Evolutionary conservation across 371 early-diverging fungal genomes (phyloP).

Genomic region (Rhizopus arrhizus): DNA sequence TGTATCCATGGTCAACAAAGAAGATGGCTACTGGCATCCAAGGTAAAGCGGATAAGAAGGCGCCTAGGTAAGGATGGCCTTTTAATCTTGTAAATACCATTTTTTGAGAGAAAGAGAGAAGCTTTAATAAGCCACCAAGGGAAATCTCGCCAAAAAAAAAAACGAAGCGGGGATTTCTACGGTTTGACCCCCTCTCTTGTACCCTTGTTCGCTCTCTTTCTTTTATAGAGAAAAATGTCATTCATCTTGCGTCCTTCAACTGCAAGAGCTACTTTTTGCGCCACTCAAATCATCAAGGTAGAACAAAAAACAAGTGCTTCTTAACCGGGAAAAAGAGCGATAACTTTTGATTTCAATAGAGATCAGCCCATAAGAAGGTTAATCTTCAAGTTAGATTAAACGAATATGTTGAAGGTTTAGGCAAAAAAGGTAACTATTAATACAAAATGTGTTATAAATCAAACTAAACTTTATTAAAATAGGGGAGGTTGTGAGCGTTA

Average conservation of each 20-base stretch:
- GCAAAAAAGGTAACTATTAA: conserved; percentile 35
- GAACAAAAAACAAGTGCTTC: background rate
- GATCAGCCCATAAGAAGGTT: conserved; percentile 50
- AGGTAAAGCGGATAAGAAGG: conserved; percentile 37
- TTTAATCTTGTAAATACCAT: conserved; percentile 35
- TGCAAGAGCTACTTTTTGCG: conserved; percentile 1
- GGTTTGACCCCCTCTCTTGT: conserved; percentile 4
- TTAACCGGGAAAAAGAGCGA: background rate
- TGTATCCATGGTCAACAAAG: conserved; percentile 64
- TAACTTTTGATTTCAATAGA: conserved; percentile 18
- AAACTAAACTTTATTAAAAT: conserved; percentile 11
- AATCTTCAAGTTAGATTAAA: conserved; percentile 46
- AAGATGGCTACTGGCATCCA: conserved; percentile 68
- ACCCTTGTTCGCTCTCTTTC: background rate
- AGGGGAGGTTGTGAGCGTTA: conserved; percentile 50
- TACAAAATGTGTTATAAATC: background rate
- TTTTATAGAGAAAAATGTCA: conserved; percentile 16
- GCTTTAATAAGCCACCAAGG: conserved; percentile 2
- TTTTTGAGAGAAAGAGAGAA: background rate
- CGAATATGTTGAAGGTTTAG: conserved; percentile 47
- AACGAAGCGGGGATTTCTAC: conserved; percentile 6
- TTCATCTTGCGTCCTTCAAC: conserved; percentile 27
- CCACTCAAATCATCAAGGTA: conserved; percentile 20
- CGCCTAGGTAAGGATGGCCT: conserved; percentile 31
- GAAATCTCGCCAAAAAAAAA: background rate